Base-by-base conservation (phyloP, 31 red algal genomes). In the Porphyra umbilicalis region DNA sequence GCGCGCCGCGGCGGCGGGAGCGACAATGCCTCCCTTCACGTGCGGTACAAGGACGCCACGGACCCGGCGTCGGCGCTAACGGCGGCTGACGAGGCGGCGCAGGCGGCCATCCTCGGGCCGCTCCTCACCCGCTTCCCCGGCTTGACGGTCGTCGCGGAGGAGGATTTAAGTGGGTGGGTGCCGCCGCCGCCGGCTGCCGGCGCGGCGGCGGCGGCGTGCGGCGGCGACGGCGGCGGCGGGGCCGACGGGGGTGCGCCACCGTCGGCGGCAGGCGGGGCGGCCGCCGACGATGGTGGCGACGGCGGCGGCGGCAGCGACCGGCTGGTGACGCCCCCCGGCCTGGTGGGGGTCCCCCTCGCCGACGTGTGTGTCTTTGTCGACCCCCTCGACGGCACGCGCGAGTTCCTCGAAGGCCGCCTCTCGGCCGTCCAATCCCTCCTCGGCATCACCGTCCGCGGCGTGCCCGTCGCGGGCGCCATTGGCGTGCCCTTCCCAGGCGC, bases 321-420 rank as follows among this genome's bases (percentile, higher is more conserved):
- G 39, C 76, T 67, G 36, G 35, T 25, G 30, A 76, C 75, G 9
- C 82, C 83, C 0, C 77, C 32, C 4, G 38, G 40, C 36, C 71
- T 80, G 32, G 20, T 38, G 32, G 34, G 33, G 10, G 76, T 85
- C 15, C n/a, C 34, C 6, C 30, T 79, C 29, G 81, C 38, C 0
- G 88, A 90, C 38, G 88, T 90, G 76, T 82, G 79, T 35, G 79
- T 91, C 35, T 91, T 91, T 79, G 75, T 79, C 33, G 88, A 91
- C 71, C 88, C 88, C 31, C 35, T 91, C 32, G 88, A 91, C 76
- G 83, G 77, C 20, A 91, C 88, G 57, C 67, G 44, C 32, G 76
- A 85, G 84, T 91, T 91, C 80, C 44, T 91, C 39, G 75, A 91
- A 35, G 78, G 36, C 36, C 77, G 83, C 31, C 79, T 91, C 33